Conservation (phyloP, 306 rosid species). For the Sesbania bispinosa region DNA sequence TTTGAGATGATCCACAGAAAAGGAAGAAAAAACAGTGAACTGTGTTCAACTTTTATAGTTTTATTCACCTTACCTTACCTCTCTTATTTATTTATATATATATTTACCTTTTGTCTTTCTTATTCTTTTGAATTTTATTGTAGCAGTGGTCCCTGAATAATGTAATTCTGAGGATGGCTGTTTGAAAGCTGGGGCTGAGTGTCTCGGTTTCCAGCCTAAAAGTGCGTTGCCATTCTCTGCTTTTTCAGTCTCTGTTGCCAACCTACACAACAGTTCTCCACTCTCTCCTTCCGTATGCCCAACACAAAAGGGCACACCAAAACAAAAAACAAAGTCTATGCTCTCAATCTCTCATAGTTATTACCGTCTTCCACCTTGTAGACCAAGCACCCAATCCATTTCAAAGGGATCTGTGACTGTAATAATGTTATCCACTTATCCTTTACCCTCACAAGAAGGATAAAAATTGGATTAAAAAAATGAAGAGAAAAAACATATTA, state of each 20-base stretch:
- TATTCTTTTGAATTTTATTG: not conserved
- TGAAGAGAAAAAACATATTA: too few relatives aligned
- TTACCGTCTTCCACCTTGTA: too few relatives aligned
- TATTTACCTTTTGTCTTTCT: too few relatives aligned
- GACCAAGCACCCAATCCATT: too few relatives aligned
- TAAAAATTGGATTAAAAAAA: too few relatives aligned
- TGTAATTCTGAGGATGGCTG: not conserved
- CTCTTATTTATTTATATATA: not conserved
- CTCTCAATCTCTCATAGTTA: not conserved
- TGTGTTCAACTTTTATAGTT: not conserved
- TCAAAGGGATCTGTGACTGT: too few relatives aligned
- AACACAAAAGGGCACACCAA: not conserved
- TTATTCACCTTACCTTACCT: slow-evolving; percentile 7
- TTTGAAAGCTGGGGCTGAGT: not conserved
- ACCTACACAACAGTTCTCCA: slow-evolving; percentile 9
- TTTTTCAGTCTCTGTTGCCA: not conserved
- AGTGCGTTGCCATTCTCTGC: slow-evolving; percentile 15
- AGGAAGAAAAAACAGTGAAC: slow-evolving; percentile 18
- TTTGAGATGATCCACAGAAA: slow-evolving; percentile 22
- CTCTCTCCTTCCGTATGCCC: too few relatives aligned
- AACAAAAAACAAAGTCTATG: not conserved
- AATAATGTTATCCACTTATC: too few relatives aligned
- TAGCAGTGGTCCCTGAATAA: slow-evolving; percentile 28
- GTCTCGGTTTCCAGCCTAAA: slow-evolving; percentile 33
- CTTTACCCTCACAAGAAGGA: too few relatives aligned